Percentiles rank a stretch among this genome's conserved stretches.
Conservation (phyloP, 495 filamentous ascomycete species). For the Hyphodiscus hymeniophilus region DNA sequence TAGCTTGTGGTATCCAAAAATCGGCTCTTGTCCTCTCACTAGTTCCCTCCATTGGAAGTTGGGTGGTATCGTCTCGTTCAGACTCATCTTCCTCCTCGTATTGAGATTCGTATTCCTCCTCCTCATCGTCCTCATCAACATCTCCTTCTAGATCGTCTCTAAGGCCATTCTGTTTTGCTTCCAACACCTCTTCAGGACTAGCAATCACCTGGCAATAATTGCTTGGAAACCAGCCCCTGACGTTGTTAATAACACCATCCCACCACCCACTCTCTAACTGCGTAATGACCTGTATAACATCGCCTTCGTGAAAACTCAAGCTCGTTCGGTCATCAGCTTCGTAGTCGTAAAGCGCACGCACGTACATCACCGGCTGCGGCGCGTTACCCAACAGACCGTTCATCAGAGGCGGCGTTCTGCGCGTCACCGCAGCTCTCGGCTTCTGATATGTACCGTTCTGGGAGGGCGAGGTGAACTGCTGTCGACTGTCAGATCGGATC, state of each 20-base stretch:
- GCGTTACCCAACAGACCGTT: slow-evolving; percentile 63
- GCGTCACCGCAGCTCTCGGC: slow-evolving; percentile 11
- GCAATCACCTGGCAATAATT: slow-evolving; percentile 90
- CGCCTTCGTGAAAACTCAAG: slow-evolving; percentile 89
- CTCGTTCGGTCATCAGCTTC: slow-evolving; percentile 94
- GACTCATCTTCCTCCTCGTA: slow-evolving; percentile 58
- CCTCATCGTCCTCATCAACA: slow-evolving; percentile 40
- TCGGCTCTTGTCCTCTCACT: slow-evolving; percentile 79
- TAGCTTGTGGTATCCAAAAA: slow-evolving; percentile 98
- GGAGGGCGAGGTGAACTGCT: slow-evolving; percentile 7
- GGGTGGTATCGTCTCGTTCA: slow-evolving; percentile 49
- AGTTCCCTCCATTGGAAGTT: slow-evolving; percentile 60
- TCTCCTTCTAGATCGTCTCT: slow-evolving; percentile 6
- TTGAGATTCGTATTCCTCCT: slow-evolving; percentile 64
- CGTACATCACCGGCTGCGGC: slow-evolving; percentile 74
- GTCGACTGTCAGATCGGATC: slow-evolving; percentile 1
- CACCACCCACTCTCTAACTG: slow-evolving; percentile 98
- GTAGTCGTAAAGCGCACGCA: slow-evolving; percentile 95
- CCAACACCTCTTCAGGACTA: slow-evolving; percentile 52
- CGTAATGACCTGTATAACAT: slow-evolving; percentile 95
- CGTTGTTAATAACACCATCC: slow-evolving; percentile 92
- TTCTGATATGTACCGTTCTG: slow-evolving; percentile 7
- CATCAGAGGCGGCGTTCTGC: slow-evolving; percentile 39
- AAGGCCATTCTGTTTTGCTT: slow-evolving; percentile 34
- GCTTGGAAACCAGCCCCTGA: slow-evolving; percentile 97